Conservation (phyloP, 352 stramenopile species). For the Phytophthora pistaciae region DNA sequence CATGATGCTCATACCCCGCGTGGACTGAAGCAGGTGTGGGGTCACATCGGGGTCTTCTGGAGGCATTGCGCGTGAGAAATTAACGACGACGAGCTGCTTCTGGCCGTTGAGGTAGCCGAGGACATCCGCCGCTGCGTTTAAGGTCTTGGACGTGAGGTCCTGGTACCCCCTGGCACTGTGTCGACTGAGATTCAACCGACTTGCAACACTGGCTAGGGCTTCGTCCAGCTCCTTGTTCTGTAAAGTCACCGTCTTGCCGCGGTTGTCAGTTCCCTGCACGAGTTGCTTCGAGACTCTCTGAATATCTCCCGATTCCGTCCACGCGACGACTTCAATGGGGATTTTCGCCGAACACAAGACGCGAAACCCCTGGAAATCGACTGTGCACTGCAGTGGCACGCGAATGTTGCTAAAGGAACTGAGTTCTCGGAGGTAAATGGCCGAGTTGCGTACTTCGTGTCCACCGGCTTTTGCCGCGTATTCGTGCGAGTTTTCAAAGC, state of each 20-base stretch:
- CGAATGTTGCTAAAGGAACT: conserved; percentile 50
- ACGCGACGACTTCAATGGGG: conserved; percentile 76
- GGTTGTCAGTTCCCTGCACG: conserved; percentile 88
- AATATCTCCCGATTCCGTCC: conserved; percentile 70
- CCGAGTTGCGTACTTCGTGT: conserved; percentile 85
- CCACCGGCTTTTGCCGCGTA: conserved; percentile 85
- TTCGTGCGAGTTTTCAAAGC: conserved; percentile 92
- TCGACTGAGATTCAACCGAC: conserved; percentile 82
- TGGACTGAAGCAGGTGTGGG: conserved; percentile 75
- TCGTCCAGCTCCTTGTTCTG: conserved; percentile 85
- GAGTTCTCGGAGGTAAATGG: conserved; percentile 72
- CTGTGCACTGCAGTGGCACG: conserved; percentile 77
- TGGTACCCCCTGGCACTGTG: conserved; percentile 88
- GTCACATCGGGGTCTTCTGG: conserved; percentile 88
- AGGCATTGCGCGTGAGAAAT: conserved; percentile 90
- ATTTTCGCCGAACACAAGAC: conserved; percentile 89
- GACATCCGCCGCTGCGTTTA: conserved; percentile 86
- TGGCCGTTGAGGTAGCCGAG: conserved; percentile 72
- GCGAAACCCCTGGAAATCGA: conserved; percentile 92
- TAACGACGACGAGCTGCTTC: conserved; percentile 75
- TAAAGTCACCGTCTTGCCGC: conserved; percentile 82
- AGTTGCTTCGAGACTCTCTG: conserved; percentile 80
- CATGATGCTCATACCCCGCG: conserved; percentile 91
- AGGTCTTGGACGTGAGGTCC: conserved; percentile 87
- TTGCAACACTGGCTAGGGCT: conserved; percentile 64